Base-by-base conservation (phyloP, 768 basidiomycete species). In the Leccinum boreale region DNA sequence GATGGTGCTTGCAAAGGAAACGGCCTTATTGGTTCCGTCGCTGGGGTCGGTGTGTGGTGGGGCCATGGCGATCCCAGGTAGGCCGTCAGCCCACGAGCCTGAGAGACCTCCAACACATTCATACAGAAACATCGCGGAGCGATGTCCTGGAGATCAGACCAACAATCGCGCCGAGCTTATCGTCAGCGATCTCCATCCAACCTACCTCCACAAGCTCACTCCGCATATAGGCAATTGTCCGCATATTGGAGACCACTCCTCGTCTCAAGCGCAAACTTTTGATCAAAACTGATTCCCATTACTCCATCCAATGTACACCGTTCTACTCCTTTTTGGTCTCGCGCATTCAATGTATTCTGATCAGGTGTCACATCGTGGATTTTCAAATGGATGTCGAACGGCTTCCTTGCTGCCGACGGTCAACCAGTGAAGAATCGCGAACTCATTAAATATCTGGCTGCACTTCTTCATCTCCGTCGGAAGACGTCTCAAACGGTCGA, bases 1-100 rank as follows among this genome's bases (percentile, higher is more conserved):
- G 95, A 98, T 70, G 95, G 95, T 11, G 89, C 93, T 6, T 94
- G 92, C 62, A 84, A 82, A 65, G 84, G 86, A 2, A 98, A 98
- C 67, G 95, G 95, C 0, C 74, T 85, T 66, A 29, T 28, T 3
- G 83, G 80, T 1, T 80, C 89, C 0, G 62, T 81, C 44, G 95
- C 92, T 1, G 95, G 95, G 1, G 73, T 94, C 45, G 95, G 95
- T 0, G 91, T 98, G 1, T 98, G 86, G 85, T 98, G 91, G 90
- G 91, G 87, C 0, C 72, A 68, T 10, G 67, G 79, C 57, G 89
- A 93, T 71, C 70, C 81, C 31, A 77, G 89, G 89, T 72, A 61
- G 33, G 60, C 12, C 33, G 61, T 58, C 46, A 14, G 9, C 46
- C 21, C 23, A 5, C 9, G 31, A 17, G 14, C 21, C 15, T 4